Conservation (phyloP, 371 early-diverging fungal species). For the Neoconidiobolus thromboides region DNA sequence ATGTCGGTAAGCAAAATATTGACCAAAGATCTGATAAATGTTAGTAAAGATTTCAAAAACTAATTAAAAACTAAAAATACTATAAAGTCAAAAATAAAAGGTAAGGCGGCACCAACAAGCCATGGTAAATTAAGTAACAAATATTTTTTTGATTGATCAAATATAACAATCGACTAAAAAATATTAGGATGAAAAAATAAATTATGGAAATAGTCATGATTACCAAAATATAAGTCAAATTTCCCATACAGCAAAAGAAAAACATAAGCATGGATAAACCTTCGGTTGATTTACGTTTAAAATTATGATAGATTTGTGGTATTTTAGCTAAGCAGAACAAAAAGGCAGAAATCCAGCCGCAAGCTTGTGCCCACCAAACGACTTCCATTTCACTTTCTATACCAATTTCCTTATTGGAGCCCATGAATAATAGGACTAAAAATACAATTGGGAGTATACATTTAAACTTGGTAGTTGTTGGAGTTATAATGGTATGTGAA, state of each 20-base stretch:
- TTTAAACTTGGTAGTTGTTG: not conserved
- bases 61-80: not conserved
- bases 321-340: constrained; percentile 11
- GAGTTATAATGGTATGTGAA: not conserved
- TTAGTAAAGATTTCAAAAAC: no score
- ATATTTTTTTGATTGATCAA: not conserved
- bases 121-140: not conserved
- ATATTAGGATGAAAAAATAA: not conserved
- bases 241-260: constrained; percentile 59
- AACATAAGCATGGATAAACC: constrained; percentile 66
- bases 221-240: constrained; percentile 35
- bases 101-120: not conserved
- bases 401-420: not conserved
- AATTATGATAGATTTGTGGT: constrained; percentile 67
- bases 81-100: constrained; percentile 2
- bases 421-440: not conserved
- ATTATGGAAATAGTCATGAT: not conserved
- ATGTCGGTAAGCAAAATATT: no score
- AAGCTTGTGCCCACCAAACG: not conserved
- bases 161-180: constrained; percentile 1
- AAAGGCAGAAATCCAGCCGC: not conserved
- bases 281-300: constrained; percentile 41
- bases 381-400: not conserved
- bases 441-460: not conserved
- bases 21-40: no score